Conservation (phyloP, 2,329 filamentous ascomycete genomes). For the Cladosporium oxysporum region DNA sequence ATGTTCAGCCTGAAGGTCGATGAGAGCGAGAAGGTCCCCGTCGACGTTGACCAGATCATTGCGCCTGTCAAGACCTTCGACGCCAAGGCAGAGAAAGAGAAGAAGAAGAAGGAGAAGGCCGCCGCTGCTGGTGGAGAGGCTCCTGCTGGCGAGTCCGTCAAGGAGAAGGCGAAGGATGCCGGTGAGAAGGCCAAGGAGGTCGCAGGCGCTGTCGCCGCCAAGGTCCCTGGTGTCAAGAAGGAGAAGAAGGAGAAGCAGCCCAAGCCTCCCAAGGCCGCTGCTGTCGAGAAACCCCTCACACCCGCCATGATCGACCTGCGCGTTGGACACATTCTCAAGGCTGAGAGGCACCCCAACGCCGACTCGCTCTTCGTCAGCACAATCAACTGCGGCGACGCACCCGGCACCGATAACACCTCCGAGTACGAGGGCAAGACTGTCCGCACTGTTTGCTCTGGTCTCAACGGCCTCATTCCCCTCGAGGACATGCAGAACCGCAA, state of each 20-base stretch:
- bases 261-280: slow-evolving; percentile 63
- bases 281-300: slow-evolving; percentile 73
- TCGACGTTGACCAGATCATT: slow-evolving; percentile 78
- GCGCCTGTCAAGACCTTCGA: slow-evolving; percentile 89
- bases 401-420: slow-evolving; percentile 82
- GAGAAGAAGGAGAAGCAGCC: slow-evolving; percentile 70
- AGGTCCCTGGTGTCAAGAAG: slow-evolving; percentile 39
- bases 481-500: slow-evolving; percentile 97
- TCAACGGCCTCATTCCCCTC: slow-evolving; percentile 89
- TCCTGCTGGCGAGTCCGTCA: slow-evolving; percentile 41
- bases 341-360: slow-evolving; percentile 91
- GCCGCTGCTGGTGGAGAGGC: slow-evolving; percentile 50
- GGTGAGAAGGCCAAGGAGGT: slow-evolving; percentile 52
- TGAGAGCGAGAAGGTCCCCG: slow-evolving; percentile 63
- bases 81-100: slow-evolving; percentile 93
- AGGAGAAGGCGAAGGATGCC: slow-evolving; percentile 53
- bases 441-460: slow-evolving; percentile 93
- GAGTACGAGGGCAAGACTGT: slow-evolving; percentile 90
- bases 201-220: slow-evolving; percentile 47
- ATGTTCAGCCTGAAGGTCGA: slow-evolving; percentile 68
- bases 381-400: slow-evolving; percentile 87
- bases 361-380: slow-evolving; percentile 95
- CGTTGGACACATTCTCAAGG: slow-evolving; percentile 96
- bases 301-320: slow-evolving; percentile 90
- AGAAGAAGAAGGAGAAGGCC: slow-evolving; percentile 93